These are phyloP conservation scores for Arachis monticola DNA, from an alignment of 331 rosid genomes.

Conservation along the genomic window DNA sequence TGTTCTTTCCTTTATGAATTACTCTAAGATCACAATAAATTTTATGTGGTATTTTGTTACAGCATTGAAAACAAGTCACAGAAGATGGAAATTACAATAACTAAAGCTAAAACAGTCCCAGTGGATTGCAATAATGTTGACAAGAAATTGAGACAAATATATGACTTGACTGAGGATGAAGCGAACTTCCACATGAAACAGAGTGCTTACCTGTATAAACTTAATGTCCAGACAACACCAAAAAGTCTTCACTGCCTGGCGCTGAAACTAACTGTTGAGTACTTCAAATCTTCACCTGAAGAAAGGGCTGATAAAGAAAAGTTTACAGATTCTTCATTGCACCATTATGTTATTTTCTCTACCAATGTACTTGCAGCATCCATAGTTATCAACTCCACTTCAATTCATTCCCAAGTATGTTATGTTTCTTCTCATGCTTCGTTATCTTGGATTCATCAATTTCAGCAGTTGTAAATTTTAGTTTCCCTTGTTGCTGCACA, in stretches of 20 bases:
- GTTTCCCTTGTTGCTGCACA: conserved; percentile 44
- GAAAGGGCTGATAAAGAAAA: conserved; percentile 61
- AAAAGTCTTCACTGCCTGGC: conserved; percentile 93
- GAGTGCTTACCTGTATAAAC: conserved; percentile 96
- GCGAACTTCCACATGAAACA: conserved; percentile 94
- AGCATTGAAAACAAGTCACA: conserved; percentile 72
- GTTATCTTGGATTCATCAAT: conserved; percentile 15
- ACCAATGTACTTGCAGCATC: conserved; percentile 87
- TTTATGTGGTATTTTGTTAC: conserved; percentile 42
- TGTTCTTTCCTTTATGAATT: conserved; percentile 21
- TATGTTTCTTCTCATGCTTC: conserved; percentile 27
- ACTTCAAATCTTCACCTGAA: conserved; percentile 68
- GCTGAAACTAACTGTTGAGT: conserved; percentile 89
- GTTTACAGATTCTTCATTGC: conserved; percentile 67
- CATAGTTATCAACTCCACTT: conserved; percentile 89
- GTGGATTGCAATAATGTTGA: conserved; percentile 93
- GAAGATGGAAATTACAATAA: conserved; percentile 66
- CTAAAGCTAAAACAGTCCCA: conserved; percentile 69
- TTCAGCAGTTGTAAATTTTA: conserved; percentile 20
- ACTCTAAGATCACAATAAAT: conserved; percentile 14
- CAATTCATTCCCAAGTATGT: conserved; percentile 77
- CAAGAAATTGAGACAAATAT: conserved; percentile 93
- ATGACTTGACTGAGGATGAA: conserved; percentile 96
- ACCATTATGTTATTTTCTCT: conserved; percentile 84
- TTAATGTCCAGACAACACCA: conserved; percentile 95